phyloP scores from a whole-genome alignment of 148 eudicot species.

The Rhododendron griersonianum region DNA sequence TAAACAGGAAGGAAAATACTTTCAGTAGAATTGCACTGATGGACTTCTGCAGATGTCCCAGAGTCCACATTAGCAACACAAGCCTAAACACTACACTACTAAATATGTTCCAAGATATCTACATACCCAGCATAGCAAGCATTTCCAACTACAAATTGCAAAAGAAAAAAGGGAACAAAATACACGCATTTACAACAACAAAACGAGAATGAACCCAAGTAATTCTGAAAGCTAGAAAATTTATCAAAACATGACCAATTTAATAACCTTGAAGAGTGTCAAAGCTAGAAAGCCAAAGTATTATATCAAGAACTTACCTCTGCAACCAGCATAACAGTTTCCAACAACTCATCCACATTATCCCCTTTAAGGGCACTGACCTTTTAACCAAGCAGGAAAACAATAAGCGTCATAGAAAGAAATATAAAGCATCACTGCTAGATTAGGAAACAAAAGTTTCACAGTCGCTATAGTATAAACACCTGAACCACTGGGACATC shows the following conservation, averaged over 20 bases:
- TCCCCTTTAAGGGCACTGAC: slow-evolving; percentile 97
- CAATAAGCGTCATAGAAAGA: not conserved
- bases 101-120: slow-evolving; percentile 3
- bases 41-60: not conserved
- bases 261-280: not conserved
- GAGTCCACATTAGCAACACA: not conserved
- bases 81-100: not conserved
- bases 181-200: not conserved
- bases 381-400: slow-evolving; percentile 33
- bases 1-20: not conserved
- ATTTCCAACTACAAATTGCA: not conserved
- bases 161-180: not conserved
- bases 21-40: not conserved
- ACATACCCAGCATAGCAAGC: not conserved
- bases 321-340: slow-evolving; percentile 93
- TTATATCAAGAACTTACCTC: slow-evolving; percentile 49
- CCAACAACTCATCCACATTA: slow-evolving; percentile 80
- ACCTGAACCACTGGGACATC: slow-evolving; percentile 92
- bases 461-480: not conserved
- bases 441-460: not conserved
- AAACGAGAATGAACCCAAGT: not conserved
- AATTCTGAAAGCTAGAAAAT: not conserved
- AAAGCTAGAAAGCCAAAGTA: slow-evolving; percentile 2
- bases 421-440: not conserved
- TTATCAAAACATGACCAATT: not conserved